Conservation (phyloP, 73 alveolate species). For the Uronychia binucleata region DNA sequence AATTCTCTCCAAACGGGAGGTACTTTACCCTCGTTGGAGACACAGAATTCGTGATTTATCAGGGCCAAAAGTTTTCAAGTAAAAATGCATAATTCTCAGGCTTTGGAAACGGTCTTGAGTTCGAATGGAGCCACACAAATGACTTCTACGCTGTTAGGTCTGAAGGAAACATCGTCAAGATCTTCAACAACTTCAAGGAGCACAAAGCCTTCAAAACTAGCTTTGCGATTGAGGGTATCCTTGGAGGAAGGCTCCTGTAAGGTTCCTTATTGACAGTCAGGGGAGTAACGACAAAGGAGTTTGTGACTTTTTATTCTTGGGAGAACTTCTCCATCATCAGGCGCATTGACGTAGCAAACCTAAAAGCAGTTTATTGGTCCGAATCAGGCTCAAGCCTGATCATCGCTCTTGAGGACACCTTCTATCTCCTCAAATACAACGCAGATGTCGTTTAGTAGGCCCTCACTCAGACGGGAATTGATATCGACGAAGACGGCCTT, state of each 20-base stretch:
- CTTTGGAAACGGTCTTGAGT: constrained; percentile 45
- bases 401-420: constrained; percentile 86
- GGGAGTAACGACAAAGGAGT: constrained; percentile 91
- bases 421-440: constrained; percentile 86
- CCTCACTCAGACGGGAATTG: constrained; percentile 36
- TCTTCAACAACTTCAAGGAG: constrained; percentile 84
- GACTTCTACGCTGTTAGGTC: constrained; percentile 50
- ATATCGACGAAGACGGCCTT: constrained; percentile 85
- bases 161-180: constrained; percentile 48
- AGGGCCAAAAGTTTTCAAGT: constrained; percentile 62
- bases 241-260: constrained; percentile 91
- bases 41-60: constrained; percentile 77
- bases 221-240: constrained; percentile 88
- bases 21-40: constrained; percentile 91
- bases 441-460: constrained; percentile 70
- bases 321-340: constrained; percentile 86
- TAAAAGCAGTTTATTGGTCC: constrained; percentile 92
- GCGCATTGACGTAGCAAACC: constrained; percentile 93
- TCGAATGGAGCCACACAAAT: constrained; percentile 34
- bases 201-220: constrained; percentile 90
- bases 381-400: constrained; percentile 74
- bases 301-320: constrained; percentile 94
- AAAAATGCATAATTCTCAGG: constrained; percentile 14
- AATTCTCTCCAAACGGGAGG: constrained; percentile 97
- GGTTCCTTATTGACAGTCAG: neutral